These are phyloP conservation scores for Pseudozyma sp. DNA, from an alignment of 1,284 basidiomycete species.

Conservation along the genomic window DNA sequence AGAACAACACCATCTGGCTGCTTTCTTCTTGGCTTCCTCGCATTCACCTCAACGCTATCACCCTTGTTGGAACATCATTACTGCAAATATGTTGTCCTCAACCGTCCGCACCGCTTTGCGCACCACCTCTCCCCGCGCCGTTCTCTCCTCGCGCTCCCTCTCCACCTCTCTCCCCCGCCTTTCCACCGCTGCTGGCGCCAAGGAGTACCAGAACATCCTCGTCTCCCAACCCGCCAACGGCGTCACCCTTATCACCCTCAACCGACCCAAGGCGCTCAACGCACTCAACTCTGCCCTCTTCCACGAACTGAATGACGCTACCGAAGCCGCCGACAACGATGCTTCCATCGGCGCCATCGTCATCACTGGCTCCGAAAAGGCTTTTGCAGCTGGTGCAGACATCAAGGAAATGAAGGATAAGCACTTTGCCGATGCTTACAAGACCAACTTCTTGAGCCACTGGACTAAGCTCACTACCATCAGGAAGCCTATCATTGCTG, in stretches of 20 bases:
- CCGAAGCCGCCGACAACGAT: conserved; percentile 77
- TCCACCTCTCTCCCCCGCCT: conserved; percentile 57
- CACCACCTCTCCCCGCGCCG: conserved; percentile 26
- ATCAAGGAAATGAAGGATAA: conserved; percentile 96
- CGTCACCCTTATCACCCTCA: conserved; percentile 89
- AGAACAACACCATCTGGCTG: conserved; percentile 7
- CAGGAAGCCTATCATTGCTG: conserved; percentile 93
- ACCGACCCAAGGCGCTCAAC: conserved; percentile 95
- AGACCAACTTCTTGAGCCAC: conserved; percentile 86
- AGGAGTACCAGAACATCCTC: conserved; percentile 77
- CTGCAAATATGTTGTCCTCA: conserved; percentile 29
- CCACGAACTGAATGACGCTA: conserved; percentile 81
- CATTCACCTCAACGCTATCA: background rate
- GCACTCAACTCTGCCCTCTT: conserved; percentile 71
- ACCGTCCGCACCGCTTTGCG: conserved; percentile 46
- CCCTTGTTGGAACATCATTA: no score
- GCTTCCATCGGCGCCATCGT: conserved; percentile 79
- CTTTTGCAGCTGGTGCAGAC: conserved; percentile 93
- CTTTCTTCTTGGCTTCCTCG: background rate
- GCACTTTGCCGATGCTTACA: conserved; percentile 86
- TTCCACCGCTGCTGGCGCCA: conserved; percentile 22
- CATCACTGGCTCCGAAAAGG: conserved; percentile 90
- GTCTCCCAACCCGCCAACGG: conserved; percentile 79
- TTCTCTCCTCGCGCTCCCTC: conserved; percentile 31
- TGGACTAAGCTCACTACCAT: conserved; percentile 84